Base-by-base conservation (phyloP, 1,139 yeast genomes). In the Hemisphaericaspora subhashii region DNA sequence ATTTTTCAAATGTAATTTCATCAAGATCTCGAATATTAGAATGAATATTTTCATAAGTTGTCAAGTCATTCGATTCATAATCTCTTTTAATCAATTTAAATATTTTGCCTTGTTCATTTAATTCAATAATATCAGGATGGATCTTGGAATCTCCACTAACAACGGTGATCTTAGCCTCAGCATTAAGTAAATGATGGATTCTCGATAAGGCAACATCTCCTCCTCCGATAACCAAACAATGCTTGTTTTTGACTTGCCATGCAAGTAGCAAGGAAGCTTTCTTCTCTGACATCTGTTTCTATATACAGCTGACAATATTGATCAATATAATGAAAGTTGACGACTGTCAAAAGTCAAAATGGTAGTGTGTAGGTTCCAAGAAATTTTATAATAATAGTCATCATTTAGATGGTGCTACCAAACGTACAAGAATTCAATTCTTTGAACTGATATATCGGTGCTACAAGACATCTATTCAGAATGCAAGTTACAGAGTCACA, bases 121-220 rank as follows among this genome's bases (percentile, higher is more conserved):
- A 66, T 34, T 62, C 47, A 8, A 47, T 35, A 15, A 77, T 66
- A 15, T 69, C 72, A 1, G 77, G 76, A 40, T 79, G 79, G 3
- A 77, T 58, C 13, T 53, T 50, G 4, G 47, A 33, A 4, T 42
- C 37, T 3, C 84, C 83, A 0, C 90, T 72, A 4, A 87, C 68
- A 16, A 86, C 83, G 0, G 89, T 83, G 33, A 86, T 75, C 38
- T 66, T 67, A 5, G 94, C 92, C 46, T 81, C 77, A 1, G 95
- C 92, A 20, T 76, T 74, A 10, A 85, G 61, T 27, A 86, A 67
- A 53, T 84, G 86, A 38, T 74, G 68, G 11, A 86, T 77, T 41
- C 96, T 63, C 27, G 89, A 78, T 12, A 81, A 67, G 0, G 90
- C 96, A 9, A 87, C 95, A 37, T 83, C 88, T 5, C 95, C 95